Evolutionary conservation across 305 asterid genomes (phyloP).

Genomic region (Fraxinus paxiana): DNA sequence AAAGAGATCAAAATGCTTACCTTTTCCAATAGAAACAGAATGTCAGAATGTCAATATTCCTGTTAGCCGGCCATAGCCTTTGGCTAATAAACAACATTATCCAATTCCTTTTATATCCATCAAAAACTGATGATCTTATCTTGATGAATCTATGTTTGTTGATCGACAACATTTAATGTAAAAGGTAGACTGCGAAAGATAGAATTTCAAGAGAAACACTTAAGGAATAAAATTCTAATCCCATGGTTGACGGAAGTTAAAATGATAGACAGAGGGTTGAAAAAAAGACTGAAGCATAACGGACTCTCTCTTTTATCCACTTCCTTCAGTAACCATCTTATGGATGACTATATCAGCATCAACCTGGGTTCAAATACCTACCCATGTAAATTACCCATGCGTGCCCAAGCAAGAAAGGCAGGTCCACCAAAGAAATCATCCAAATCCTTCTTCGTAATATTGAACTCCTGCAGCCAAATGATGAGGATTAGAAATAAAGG

Average conservation of each 20-base stretch:
- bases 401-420: slow-evolving; percentile 99
- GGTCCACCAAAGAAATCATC: slow-evolving; percentile 93
- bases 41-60: background rate
- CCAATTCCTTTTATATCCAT: background rate
- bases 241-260: background rate
- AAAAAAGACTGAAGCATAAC: background rate
- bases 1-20: background rate
- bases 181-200: background rate
- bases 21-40: background rate
- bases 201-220: background rate
- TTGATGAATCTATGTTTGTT: background rate
- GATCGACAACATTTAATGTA: background rate
- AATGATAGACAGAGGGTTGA: background rate
- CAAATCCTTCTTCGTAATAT: slow-evolving; percentile 60
- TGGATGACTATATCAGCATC: background rate
- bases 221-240: background rate
- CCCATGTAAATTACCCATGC: slow-evolving; percentile 97
- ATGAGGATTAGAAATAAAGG: slow-evolving; percentile 20
- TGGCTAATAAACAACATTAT: background rate
- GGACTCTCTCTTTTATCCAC: background rate
- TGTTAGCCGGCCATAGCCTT: background rate
- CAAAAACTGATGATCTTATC: background rate
- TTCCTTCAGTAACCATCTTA: slow-evolving; percentile 1
- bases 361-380: slow-evolving; percentile 28
- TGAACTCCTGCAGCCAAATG: slow-evolving; percentile 55